These are phyloP conservation scores for Soucietia sequanensis DNA, from an alignment of 805 yeast genomes.

Conservation along the genomic window DNA sequence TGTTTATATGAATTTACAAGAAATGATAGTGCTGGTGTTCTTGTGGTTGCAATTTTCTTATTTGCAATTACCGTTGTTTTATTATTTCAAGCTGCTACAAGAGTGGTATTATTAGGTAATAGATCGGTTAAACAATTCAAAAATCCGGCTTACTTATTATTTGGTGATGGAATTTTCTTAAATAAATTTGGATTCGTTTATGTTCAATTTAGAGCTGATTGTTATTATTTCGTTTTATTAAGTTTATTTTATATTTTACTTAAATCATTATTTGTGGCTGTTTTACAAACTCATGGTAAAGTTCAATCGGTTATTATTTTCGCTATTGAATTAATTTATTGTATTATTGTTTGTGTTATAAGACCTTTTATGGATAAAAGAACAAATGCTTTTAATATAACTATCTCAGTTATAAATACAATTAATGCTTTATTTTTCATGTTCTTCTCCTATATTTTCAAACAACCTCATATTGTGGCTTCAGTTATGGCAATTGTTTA, in stretches of 20 bases:
- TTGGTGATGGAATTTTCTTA: constrained; percentile 76
- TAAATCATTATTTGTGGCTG: constrained; percentile 82
- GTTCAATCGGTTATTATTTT: constrained; percentile 78
- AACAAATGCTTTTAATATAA: constrained; percentile 90
- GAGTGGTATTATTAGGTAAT: constrained; percentile 74
- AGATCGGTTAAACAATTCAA: constrained; percentile 69
- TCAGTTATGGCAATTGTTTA: constrained; percentile 90
- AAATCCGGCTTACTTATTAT: constrained; percentile 89
- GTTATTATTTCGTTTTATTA: constrained; percentile 77
- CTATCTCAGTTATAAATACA: constrained; percentile 75
- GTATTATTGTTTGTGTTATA: constrained; percentile 60
- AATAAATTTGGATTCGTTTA: constrained; percentile 91
- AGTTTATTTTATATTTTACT: constrained; percentile 63
- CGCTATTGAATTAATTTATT: constrained; percentile 69
- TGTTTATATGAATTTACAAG: constrained; percentile 88
- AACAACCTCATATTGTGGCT: constrained; percentile 83
- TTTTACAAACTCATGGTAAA: constrained; percentile 77
- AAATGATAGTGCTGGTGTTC: constrained; percentile 78
- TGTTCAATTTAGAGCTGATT: constrained; percentile 85
- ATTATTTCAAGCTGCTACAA: constrained; percentile 67
- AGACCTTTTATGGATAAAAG: constrained; percentile 94
- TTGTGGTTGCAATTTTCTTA: constrained; percentile 75
- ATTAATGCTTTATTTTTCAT: constrained; percentile 83
- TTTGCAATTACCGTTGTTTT: constrained; percentile 57
- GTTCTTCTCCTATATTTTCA: constrained; percentile 83